Evolutionary conservation across 2,329 filamentous ascomycete genomes (phyloP).

Genomic region (Aspergillus oerlinghausenensis): DNA sequence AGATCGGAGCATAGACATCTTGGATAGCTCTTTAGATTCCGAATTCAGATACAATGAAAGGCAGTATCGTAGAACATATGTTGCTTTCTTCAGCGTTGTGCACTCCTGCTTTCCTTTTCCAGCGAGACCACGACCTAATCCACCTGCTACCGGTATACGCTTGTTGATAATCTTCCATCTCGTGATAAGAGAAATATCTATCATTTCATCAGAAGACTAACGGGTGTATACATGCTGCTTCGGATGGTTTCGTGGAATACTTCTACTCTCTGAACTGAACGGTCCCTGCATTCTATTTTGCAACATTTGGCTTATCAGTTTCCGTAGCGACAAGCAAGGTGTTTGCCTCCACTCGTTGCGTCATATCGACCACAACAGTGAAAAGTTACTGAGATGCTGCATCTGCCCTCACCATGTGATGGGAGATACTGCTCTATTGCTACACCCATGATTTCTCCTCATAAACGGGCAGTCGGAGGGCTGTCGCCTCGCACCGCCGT

Average conservation of each 20-base stretch:
- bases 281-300: background rate
- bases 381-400: background rate
- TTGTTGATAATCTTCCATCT: background rate
- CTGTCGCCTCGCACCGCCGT: constrained; percentile 18
- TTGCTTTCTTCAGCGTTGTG: background rate
- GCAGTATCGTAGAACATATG: background rate
- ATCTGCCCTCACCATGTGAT: background rate
- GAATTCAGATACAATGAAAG: background rate
- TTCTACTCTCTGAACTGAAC: background rate
- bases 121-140: background rate
- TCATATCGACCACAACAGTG: background rate
- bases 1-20: constrained; percentile 13
- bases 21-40: constrained; percentile 8
- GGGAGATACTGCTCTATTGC: background rate
- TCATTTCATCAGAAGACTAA: background rate
- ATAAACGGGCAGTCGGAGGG: constrained; percentile 6
- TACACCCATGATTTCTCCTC: constrained; percentile 21
- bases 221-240: background rate
- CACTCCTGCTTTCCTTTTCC: background rate
- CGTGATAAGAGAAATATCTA: background rate
- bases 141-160: background rate
- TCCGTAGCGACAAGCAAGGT: constrained; percentile 16
- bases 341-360: background rate
- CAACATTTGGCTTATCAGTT: constrained; percentile 9
- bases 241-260: background rate